Base-by-base conservation (phyloP, 805 yeast species). In the Yarrowia sp. region DNA sequence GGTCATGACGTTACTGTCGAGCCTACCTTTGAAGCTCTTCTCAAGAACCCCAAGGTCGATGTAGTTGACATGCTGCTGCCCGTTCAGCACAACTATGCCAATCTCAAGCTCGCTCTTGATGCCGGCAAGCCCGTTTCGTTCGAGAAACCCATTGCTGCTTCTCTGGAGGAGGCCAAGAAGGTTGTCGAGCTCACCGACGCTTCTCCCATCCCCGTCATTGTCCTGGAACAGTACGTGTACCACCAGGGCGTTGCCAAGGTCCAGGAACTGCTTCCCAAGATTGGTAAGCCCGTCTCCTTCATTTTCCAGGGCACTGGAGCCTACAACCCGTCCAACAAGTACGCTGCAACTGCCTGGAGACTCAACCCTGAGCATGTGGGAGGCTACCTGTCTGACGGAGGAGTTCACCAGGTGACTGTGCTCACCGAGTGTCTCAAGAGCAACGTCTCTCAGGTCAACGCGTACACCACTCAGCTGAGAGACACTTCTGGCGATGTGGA, bases 91-190 rank as follows among this genome's bases (percentile, higher is more conserved):
- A 94, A 92, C 77, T 80, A 87, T 56, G 86, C 82, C 48, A 87
- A 87, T 2, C 89, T 92, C 42, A 82, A 86, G 74, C 82, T 84
- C 72, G 97, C 97, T 2, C 81, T 91, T 68, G 83, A 85, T 61
- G 84, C 89, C 73, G 86, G 87, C 64, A 94, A 93, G 80, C 95
- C 97, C 70, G 82, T 93, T 56, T 82, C 86, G 46, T 79, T 94
- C 74, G 98, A 94, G 78, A 94, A 94, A 80, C 98, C 98, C 72
- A 88, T 94, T 76, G 95, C 98, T 42, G 97, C 97, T 48, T 88
- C 85, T 70, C 78, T 94, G 74, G 85, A 82, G 11, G 97, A 92
- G 77, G 98, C 97, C 26, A 83, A 82, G 70, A 88, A 90, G 77
- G 86, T 94, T 69, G 97, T 93, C 49, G 77, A 86, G 70, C 75